Evolutionary conservation across 306 rosid genomes (phyloP), one percentile per base, ranked within the genome.

Genomic region (Erythrophleum fordii): DNA sequence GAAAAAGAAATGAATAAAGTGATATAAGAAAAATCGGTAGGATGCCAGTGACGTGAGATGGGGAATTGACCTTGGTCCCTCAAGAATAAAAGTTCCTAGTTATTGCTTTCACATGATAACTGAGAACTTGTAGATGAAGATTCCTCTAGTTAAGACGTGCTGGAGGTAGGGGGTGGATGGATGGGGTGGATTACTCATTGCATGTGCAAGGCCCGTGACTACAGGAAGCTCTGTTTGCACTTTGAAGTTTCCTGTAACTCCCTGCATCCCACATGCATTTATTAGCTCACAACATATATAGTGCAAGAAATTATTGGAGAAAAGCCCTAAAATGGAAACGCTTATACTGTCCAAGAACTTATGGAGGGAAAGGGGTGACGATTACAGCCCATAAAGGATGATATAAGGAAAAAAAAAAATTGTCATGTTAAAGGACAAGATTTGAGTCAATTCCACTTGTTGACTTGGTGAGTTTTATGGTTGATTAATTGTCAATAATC

Each of bases 151-250:
- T 26, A 75, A 42, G 56, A 39, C 28, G 37, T 8, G 12, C 14
- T 3, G 11, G 45, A 34, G 45, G 6, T 31, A 1, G 14, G 22
- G 14, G 71, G 59, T 59, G 8, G n/a, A 61, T 69, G 44, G 56
- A 49, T 75, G 69, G 25, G 45, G 37, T 29, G 62, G 34, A 26
- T 25, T 61, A 0, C 52, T 25, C 13, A 2, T 22, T 71, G 55
- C 72, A 42, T 77, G 34, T 72, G 76, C 69, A 41, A 11, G 78
- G 48, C 65, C 25, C 37, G 17, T 20, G 35, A 23, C 18, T 23
- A 8, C 45, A 28, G n/a, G 59, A 65, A 64, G 8, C 75, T 28
- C 31, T 16, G 17, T 37, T 44, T 28, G 61, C 28, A 52, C 42
- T 53, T 28, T 26, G 29, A 17, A 59, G 11, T 59, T 59, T 60